Evolutionary conservation across 23 red algal genomes (phyloP).

Genomic region (Pyropia haitanensis): DNA sequence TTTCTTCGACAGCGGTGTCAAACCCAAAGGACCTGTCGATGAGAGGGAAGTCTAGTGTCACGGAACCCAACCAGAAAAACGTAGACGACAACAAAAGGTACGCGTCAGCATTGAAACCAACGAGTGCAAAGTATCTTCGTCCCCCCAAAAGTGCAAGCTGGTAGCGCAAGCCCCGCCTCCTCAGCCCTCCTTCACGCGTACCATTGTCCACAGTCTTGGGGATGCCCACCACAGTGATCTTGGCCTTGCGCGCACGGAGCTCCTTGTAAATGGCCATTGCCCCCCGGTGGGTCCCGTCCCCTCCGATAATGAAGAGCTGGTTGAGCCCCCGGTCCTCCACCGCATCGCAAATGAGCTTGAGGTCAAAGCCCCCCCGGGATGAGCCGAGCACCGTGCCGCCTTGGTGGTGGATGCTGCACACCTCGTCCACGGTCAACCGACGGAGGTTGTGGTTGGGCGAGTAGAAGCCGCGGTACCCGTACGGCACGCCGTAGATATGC

Average conservation of each 20-base stretch:
- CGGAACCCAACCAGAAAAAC: no score
- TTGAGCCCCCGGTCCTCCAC: slow-evolving; percentile 71
- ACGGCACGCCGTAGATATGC: slow-evolving; percentile 65
- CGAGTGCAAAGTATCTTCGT: no score
- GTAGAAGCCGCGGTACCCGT: slow-evolving; percentile 94
- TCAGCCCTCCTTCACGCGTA: slow-evolving; percentile 8
- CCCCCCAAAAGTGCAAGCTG: no score
- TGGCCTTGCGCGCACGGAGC: slow-evolving; percentile 25
- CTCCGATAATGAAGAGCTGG: slow-evolving; percentile 92
- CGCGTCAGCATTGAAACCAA: no score
- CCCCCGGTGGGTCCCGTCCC: slow-evolving; percentile 85
- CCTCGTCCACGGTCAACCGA: slow-evolving; percentile 35
- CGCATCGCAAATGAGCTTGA: slow-evolving; percentile 62
- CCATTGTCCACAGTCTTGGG: slow-evolving; percentile 98
- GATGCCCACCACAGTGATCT: slow-evolving; percentile 68
- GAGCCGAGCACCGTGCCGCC: slow-evolving; percentile 86
- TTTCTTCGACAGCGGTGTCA: slow-evolving; percentile 93
- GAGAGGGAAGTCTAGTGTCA: no score
- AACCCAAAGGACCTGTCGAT: slow-evolving; percentile 95
- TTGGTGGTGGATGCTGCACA: slow-evolving; percentile 76
- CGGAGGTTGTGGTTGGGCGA: slow-evolving; percentile 39
- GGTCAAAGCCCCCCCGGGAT: slow-evolving; percentile 81
- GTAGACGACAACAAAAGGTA: no score
- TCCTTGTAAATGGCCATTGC: slow-evolving; percentile 68
- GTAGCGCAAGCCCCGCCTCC: no score